These are phyloP conservation scores for Rhodotorula sp. DNA, from an alignment of 1,284 basidiomycete species.

Conservation along the genomic window DNA sequence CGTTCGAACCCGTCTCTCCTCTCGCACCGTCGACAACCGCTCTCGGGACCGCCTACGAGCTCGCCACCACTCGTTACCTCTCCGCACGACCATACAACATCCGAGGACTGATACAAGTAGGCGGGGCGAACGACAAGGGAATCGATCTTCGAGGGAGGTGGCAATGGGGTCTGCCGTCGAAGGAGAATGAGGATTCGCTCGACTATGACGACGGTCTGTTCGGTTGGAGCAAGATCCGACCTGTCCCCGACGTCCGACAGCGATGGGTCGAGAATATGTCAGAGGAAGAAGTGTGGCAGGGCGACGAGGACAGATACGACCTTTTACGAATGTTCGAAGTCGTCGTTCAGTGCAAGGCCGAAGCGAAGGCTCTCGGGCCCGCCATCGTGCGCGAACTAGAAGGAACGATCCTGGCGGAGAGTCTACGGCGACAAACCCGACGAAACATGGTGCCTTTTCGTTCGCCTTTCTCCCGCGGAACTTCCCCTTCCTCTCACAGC, in stretches of 20 bases:
- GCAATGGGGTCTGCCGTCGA: not conserved
- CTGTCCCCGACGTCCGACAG: not conserved
- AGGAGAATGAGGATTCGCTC: not conserved
- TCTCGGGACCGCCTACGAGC: conserved; percentile 30
- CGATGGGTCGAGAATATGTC: too few relatives aligned
- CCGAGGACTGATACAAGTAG: conserved; percentile 8
- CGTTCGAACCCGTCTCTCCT: not conserved
- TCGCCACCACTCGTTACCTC: conserved; percentile 1
- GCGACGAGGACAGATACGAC: too few relatives aligned
- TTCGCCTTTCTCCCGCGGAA: not conserved
- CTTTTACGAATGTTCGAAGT: not conserved
- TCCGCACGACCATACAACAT: conserved; percentile 1
- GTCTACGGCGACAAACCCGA: not conserved
- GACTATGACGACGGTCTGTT: not conserved
- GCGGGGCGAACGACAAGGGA: conserved; percentile 34
- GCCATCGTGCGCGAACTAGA: conserved; percentile 34
- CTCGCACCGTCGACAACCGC: conserved; percentile 4
- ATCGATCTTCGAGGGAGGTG: conserved; percentile 33
- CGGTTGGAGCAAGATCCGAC: too few relatives aligned
- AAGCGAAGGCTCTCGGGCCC: conserved; percentile 17
- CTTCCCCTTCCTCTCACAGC: not conserved
- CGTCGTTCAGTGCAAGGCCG: conserved; percentile 38
- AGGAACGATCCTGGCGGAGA: conserved; percentile 14
- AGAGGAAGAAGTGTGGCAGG: too few relatives aligned
- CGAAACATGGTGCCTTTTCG: not conserved